Base-by-base conservation (phyloP, 495 filamentous ascomycete species). In the Aspergillus carlsbadensis region DNA sequence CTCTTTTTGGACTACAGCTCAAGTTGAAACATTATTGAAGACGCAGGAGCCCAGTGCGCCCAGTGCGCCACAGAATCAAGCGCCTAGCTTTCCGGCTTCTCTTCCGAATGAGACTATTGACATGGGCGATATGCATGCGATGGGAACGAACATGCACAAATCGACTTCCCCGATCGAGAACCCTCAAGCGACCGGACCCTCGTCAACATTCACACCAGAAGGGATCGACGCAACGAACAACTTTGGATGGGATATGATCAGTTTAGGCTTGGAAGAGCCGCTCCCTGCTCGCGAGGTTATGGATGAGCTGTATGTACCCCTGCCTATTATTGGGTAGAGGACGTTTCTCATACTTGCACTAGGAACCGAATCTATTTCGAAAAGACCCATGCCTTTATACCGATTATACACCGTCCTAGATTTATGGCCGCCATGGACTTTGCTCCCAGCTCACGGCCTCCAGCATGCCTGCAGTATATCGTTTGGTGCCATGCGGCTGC, bases 1-100 rank as follows among this genome's bases (percentile, higher is more conserved):
- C 14, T 54, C 41, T 14, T 47, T 54, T 26, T 46, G 6, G 47
- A 15, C 24, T 65, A 54, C 58, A 96, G 92, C 92, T 58, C 95
- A 98, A 78, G 94, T 98, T 17, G 94, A 98, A 73, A 93, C 88
- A 14, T 74, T 97, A 34, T 75, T 98, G 41, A 96, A 92, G 68
- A 89, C 83, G 41, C 76, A 79, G 34, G 72, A 77, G 47, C 41
- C 68, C 46, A 62, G 47, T 52, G 42, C 14, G 6, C 18, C 29
- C 26, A n/a, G n/a, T 21, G 39, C 57, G 57, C 24, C 59, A 54
- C 29, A 44, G 52, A 47, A 53, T 26, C 64, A 56, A 60, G 63
- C 57, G 22, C 65, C 57, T 61, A 54, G 41, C 33, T 72, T 65
- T 54, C 57, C 47, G 33, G 57, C 63, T 11, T 33, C 70, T 20